A percentile compares a stretch with the other conserved stretches of the same genome.
phyloP scores from a whole-genome alignment of 2,329 filamentous ascomycete genomes.

The Aspergillus vadensis region DNA sequence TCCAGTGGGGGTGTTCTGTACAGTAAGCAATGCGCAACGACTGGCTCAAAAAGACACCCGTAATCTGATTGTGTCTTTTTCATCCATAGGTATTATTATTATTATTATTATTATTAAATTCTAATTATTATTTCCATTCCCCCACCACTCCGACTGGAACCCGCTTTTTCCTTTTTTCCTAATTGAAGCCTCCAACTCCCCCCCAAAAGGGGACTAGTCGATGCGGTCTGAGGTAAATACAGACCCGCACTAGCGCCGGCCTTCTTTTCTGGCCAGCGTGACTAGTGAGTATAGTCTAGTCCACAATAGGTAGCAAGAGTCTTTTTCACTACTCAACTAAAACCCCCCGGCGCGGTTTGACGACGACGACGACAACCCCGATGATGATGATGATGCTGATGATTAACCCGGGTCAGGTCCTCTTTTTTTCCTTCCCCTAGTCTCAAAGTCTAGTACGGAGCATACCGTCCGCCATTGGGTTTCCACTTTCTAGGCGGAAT shows the following conservation, averaged over 20 bases:
- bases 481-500: conserved; percentile 12
- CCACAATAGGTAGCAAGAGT: not conserved
- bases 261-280: conserved; percentile 6
- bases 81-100: not conserved
- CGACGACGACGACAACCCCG: not conserved
- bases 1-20: conserved; percentile 6
- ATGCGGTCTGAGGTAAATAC: conserved; percentile 15
- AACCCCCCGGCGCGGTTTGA: no score
- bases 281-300: not conserved
- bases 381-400: not conserved
- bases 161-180: conserved; percentile 12
- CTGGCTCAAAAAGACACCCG: conserved; percentile 13
- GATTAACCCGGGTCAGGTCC: not conserved
- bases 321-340: not conserved
- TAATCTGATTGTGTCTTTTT: no score
- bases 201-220: not conserved
- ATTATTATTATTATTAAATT: not conserved
- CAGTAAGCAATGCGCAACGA: conserved; percentile 16
- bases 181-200: conserved; percentile 6
- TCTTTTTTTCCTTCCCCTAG: not conserved
- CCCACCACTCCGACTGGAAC: conserved; percentile 21
- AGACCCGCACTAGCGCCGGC: conserved; percentile 12
- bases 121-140: conserved; percentile 3
- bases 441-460: not conserved
- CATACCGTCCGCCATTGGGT: conserved; percentile 7